phyloP scores from a whole-genome alignment of 345 rosid genomes.

The Euphorbia tirucalli region DNA sequence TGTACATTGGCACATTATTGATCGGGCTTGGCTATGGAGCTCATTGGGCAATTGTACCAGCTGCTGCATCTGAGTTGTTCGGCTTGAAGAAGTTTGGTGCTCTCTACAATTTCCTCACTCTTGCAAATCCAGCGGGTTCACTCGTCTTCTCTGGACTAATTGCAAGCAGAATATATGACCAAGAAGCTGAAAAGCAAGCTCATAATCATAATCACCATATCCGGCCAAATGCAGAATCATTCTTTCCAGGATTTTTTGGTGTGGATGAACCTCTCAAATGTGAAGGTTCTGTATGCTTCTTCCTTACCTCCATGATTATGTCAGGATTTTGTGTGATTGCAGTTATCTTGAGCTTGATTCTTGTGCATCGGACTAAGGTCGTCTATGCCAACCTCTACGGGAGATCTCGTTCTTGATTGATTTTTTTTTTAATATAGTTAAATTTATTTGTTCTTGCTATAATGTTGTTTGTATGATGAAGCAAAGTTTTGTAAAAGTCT shows the following conservation, averaged over 20 bases:
- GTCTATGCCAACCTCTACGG: constrained; percentile 88
- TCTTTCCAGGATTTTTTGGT: constrained; percentile 29
- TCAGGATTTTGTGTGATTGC: constrained; percentile 85
- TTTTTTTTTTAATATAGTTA: neutral
- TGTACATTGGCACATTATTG: constrained; percentile 84
- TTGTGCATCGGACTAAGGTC: constrained; percentile 77
- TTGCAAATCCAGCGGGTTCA: constrained; percentile 96
- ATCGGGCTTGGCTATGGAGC: constrained; percentile 95
- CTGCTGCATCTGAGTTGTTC: constrained; percentile 92
- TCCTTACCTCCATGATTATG: constrained; percentile 91
- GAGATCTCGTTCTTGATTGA: constrained; percentile 19
- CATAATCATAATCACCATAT: constrained; percentile 27
- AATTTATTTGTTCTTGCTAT: neutral
- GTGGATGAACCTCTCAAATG: constrained; percentile 62
- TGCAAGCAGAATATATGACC: constrained; percentile 85
- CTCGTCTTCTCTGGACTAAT: constrained; percentile 87
- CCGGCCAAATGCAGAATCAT: constrained; percentile 15
- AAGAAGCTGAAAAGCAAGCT: constrained; percentile 85
- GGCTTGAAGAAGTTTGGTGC: constrained; percentile 95
- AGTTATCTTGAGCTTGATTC: constrained; percentile 69
- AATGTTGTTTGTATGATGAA: neutral
- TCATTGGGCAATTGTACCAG: constrained; percentile 99
- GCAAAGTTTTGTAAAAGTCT: neutral
- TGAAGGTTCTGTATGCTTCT: constrained; percentile 80
- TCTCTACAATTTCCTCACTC: constrained; percentile 87